Evolutionary conservation across 805 yeast genomes (phyloP).

Genomic region (Nakazawaea wickerhamii): DNA sequence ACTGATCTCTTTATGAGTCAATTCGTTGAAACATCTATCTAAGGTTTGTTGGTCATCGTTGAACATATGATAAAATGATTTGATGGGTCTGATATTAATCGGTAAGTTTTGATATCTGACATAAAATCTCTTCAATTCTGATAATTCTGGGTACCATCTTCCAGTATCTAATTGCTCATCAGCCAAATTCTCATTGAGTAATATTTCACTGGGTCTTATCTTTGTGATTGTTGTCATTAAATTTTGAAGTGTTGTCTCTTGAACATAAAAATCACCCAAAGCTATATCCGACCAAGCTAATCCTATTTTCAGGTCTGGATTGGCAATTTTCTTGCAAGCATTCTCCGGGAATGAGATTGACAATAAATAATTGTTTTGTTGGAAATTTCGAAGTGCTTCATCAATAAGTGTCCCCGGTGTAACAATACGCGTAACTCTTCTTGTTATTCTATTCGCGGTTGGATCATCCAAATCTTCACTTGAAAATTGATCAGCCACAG

Average conservation of each 20-base stretch:
- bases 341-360: constrained; percentile 57
- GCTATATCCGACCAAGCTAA: constrained; percentile 87
- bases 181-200: constrained; percentile 46
- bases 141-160: constrained; percentile 50
- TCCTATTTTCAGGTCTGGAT: constrained; percentile 49
- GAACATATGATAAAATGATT: constrained; percentile 35
- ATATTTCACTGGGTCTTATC: constrained; percentile 74
- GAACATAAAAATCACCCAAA: constrained; percentile 72
- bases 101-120: constrained; percentile 48
- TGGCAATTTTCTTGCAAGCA: constrained; percentile 31
- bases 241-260: constrained; percentile 53
- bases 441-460: constrained; percentile 39
- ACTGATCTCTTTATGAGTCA: constrained; percentile 44
- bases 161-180: constrained; percentile 37
- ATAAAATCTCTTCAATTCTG: constrained; percentile 54
- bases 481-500: constrained; percentile 66
- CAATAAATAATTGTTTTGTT: constrained; percentile 64
- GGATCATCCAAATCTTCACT: constrained; percentile 15
- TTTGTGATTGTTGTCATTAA: constrained; percentile 70
- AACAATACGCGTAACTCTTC: constrained; percentile 74
- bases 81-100: constrained; percentile 32
- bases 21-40: constrained; percentile 18
- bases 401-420: constrained; percentile 93
- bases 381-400: constrained; percentile 73
- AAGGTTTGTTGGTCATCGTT: constrained; percentile 25